phyloP scores from a whole-genome alignment of 441 rosid genomes.

The Populus hybrid region DNA sequence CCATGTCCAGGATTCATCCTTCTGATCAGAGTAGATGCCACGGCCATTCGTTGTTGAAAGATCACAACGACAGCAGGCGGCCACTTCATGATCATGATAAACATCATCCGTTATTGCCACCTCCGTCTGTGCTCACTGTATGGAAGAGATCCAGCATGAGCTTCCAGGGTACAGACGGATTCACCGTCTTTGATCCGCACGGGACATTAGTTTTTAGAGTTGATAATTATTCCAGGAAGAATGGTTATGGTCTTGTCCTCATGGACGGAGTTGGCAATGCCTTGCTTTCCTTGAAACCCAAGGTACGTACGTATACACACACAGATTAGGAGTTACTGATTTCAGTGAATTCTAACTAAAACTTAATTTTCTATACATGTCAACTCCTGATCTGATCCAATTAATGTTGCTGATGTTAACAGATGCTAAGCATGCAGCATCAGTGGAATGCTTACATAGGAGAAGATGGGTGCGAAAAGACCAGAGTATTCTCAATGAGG shows the following conservation, averaged over 20 bases:
- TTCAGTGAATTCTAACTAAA: neutral
- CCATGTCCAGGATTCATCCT: constrained; percentile 48
- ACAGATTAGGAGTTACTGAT: too few species aligned
- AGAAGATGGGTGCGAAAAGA: constrained; percentile 21
- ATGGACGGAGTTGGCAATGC: constrained; percentile 57
- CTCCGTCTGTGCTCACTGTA: constrained; percentile 32
- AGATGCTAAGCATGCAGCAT: constrained; percentile 39
- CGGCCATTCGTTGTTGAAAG: neutral
- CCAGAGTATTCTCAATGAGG: constrained; percentile 44
- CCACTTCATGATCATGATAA: neutral
- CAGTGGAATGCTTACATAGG: constrained; percentile 48
- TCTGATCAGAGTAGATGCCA: constrained; percentile 19
- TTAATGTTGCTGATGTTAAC: neutral
- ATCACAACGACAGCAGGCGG: neutral
- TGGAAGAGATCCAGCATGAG: constrained; percentile 63
- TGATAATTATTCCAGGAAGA: constrained; percentile 51
- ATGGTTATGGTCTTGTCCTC: constrained; percentile 33
- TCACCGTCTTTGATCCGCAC: constrained; percentile 40
- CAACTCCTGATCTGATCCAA: neutral
- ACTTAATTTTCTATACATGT: neutral
- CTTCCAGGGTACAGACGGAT: constrained; percentile 59
- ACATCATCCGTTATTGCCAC: neutral
- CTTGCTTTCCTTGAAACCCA: constrained; percentile 41
- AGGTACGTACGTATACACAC: constrained; percentile 33
- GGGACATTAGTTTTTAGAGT: constrained; percentile 46